Conservation (phyloP, 2,329 filamentous ascomycete species). For the Fusarium fujikuroi region DNA sequence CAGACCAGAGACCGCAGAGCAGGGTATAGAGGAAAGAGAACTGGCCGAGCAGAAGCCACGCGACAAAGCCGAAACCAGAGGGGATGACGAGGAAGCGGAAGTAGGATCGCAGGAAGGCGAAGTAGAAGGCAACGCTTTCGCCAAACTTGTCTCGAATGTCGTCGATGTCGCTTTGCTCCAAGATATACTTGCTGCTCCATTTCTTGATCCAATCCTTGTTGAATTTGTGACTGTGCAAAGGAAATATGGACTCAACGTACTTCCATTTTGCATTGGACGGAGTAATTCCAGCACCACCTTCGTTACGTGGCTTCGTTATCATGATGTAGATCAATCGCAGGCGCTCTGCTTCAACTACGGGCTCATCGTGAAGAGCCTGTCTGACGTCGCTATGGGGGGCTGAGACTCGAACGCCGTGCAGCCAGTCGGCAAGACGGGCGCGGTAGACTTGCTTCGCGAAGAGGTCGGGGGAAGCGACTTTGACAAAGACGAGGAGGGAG, state of each 20-base stretch:
- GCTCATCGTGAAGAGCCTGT: constrained; percentile 75
- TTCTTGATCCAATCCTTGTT: constrained; percentile 81
- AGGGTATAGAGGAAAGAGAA: constrained; percentile 86
- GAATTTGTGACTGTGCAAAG: constrained; percentile 79
- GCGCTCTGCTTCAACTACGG: constrained; percentile 87
- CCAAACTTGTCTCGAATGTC: constrained; percentile 81
- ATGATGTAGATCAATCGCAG: constrained; percentile 89
- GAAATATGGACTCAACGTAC: constrained; percentile 78
- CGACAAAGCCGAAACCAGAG: constrained; percentile 77
- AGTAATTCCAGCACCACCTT: constrained; percentile 83
- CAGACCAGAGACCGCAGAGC: constrained; percentile 84
- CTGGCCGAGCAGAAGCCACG: constrained; percentile 84
- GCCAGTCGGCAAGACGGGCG: constrained; percentile 91
- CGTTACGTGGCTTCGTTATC: constrained; percentile 76
- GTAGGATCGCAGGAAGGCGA: constrained; percentile 92
- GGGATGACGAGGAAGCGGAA: constrained; percentile 87
- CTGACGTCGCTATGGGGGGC: constrained; percentile 80
- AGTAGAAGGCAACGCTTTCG: constrained; percentile 92
- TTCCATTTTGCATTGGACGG: constrained; percentile 77
- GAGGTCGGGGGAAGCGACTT: constrained; percentile 78
- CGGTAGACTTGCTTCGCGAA: constrained; percentile 85
- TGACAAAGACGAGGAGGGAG: constrained; percentile 85
- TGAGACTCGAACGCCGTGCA: constrained; percentile 83
- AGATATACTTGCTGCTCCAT: constrained; percentile 76
- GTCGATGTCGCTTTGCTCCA: constrained; percentile 74